phyloP scores from a whole-genome alignment of 164 flowering plant genomes.

The Aristolochia californica region DNA sequence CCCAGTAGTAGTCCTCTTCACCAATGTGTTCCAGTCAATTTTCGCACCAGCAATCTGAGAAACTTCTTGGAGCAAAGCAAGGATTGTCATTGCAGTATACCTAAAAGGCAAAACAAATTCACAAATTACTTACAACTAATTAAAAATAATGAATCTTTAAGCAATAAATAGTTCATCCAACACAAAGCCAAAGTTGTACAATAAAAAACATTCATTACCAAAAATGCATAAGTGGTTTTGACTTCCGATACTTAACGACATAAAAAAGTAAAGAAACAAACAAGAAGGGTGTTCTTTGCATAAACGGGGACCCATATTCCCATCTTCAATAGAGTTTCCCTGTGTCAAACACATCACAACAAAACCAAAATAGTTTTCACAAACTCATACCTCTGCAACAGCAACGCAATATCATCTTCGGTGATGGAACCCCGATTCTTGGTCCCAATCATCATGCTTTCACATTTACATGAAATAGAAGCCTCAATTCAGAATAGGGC shows the following conservation, averaged over 20 bases:
- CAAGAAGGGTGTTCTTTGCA: neutral
- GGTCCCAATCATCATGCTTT: no score
- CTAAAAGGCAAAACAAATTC: slow-evolving; percentile 18
- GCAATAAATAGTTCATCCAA: neutral
- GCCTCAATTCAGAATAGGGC: no score
- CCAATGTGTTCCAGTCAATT: slow-evolving; percentile 64
- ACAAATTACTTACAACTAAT: neutral
- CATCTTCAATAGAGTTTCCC: no score
- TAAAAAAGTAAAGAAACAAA: neutral
- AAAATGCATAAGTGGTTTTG: neutral
- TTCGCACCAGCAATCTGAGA: slow-evolving; percentile 39
- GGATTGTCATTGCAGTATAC: slow-evolving; percentile 50
- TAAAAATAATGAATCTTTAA: neutral
- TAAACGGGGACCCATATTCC: neutral
- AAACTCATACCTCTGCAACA: slow-evolving; percentile 39
- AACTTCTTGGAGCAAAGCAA: slow-evolving; percentile 74
- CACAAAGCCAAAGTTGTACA: neutral
- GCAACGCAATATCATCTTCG: slow-evolving; percentile 42
- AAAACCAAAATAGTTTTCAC: no score
- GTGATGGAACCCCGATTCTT: slow-evolving; percentile 34
- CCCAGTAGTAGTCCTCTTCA: slow-evolving; percentile 55
- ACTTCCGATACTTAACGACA: neutral
- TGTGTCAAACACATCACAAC: no score
- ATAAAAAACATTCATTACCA: no score
- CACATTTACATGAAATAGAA: neutral